phyloP scores from a whole-genome alignment of 2,329 filamentous ascomycete species.

The Venturia nashicola region DNA sequence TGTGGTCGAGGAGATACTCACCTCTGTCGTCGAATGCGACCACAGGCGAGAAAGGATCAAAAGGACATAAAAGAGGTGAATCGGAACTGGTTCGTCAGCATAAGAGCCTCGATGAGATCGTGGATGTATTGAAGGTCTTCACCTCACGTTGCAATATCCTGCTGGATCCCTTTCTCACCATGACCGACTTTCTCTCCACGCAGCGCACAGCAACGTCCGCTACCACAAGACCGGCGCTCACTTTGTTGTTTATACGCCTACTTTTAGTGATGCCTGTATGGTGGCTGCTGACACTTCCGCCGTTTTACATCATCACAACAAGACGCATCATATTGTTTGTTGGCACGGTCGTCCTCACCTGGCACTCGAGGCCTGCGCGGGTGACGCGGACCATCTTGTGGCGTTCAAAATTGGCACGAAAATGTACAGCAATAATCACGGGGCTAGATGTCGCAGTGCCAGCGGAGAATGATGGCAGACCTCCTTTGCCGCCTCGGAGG shows the following conservation, averaged over 20 bases:
- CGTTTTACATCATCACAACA: conserved; percentile 74
- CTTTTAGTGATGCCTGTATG: conserved; percentile 80
- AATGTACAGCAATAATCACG: conserved; percentile 59
- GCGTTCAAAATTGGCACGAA: conserved; percentile 68
- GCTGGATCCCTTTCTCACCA: conserved; percentile 72
- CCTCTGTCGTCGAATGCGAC: conserved; percentile 78
- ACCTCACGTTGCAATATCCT: conserved; percentile 87
- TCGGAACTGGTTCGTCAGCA: conserved; percentile 63
- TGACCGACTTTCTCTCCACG: conserved; percentile 89
- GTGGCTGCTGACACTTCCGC: conserved; percentile 71
- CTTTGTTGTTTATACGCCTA: conserved; percentile 78
- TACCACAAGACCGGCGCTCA: conserved; percentile 80
- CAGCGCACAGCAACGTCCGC: conserved; percentile 83
- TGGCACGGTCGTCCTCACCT: conserved; percentile 80
- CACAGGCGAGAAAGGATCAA: conserved; percentile 48
- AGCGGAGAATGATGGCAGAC: conserved; percentile 18
- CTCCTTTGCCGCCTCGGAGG: conserved; percentile 26
- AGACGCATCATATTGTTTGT: conserved; percentile 70
- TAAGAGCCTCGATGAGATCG: conserved; percentile 93
- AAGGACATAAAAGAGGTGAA: conserved; percentile 36
- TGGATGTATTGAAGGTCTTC: conserved; percentile 82
- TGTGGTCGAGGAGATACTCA: conserved; percentile 85
- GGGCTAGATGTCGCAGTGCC: conserved; percentile 58
- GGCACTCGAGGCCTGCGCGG: conserved; percentile 79
- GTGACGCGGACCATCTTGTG: conserved; percentile 81